Evolutionary conservation across 1,284 basidiomycete species (phyloP).

Genomic region (Waitea zeae): DNA sequence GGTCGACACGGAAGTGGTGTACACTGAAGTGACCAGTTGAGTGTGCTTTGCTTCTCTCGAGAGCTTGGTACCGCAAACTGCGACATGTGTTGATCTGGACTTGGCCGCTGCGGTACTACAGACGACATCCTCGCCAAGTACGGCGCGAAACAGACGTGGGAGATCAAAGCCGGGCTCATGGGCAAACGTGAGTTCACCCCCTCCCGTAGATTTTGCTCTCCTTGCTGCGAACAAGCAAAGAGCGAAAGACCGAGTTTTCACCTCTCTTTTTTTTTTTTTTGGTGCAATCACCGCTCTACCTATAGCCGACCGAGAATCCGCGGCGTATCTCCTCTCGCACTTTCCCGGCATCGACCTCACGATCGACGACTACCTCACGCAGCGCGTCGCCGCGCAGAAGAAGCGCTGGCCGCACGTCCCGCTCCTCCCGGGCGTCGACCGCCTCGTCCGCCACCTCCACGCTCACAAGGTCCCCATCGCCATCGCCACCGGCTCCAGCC

Average conservation of each 20-base stretch:
- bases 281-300: not conserved
- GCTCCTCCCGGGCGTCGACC: conserved; percentile 49
- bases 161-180: conserved; percentile 71
- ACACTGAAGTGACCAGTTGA: conserved; percentile 59
- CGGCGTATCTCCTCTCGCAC: conserved; percentile 49
- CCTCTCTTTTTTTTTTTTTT: not conserved
- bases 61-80: not conserved
- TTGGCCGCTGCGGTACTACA: conserved; percentile 10
- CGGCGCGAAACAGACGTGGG: conserved; percentile 66
- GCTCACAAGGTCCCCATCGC: conserved; percentile 52
- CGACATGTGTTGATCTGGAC: not conserved
- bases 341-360: conserved; percentile 53
- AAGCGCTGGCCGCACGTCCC: conserved; percentile 44
- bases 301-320: conserved; percentile 47
- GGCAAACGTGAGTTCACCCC: conserved; percentile 45
- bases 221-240: not conserved
- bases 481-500: conserved; percentile 54
- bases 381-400: conserved; percentile 41
- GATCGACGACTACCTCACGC: conserved; percentile 35
- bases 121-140: conserved; percentile 57
- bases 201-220: not conserved
- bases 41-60: conserved; percentile 1
- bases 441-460: conserved; percentile 48
- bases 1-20: conserved; percentile 58
- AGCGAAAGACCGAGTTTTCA: not conserved